Conservation (phyloP, 2,329 filamentous ascomycete species). For the Curvularia verruculosa region DNA sequence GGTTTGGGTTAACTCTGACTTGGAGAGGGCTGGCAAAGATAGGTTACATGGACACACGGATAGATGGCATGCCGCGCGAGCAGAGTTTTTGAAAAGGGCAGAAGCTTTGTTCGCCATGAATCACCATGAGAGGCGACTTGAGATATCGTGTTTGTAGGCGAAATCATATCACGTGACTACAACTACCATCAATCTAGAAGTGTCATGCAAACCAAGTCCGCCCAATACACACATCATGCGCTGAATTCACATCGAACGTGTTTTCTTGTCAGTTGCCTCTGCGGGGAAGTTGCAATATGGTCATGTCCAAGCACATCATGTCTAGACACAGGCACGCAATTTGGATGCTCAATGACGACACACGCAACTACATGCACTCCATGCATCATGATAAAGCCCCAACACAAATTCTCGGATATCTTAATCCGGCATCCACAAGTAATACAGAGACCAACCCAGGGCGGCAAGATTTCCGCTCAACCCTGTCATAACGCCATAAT, state of each 20-base stretch:
- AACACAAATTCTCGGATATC: neutral
- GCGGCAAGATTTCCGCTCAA: neutral
- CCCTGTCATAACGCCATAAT: conserved; percentile 13
- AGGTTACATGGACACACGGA: conserved; percentile 45
- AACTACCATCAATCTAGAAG: neutral
- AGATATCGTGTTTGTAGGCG: conserved; percentile 19
- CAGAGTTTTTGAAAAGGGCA: conserved; percentile 39
- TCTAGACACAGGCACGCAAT: conserved; percentile 10
- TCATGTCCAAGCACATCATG: neutral
- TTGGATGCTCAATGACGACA: conserved; percentile 6
- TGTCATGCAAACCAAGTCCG: neutral
- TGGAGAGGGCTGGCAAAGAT: conserved; percentile 22
- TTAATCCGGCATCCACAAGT: neutral
- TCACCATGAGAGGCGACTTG: conserved; percentile 3
- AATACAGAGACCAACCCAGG: neutral
- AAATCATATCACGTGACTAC: neutral
- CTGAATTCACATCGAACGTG: too few relatives aligned
- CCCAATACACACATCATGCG: too few relatives aligned
- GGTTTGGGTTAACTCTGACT: conserved; percentile 47
- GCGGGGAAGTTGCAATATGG: neutral
- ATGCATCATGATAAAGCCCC: conserved; percentile 2
- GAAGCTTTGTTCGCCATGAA: conserved; percentile 36
- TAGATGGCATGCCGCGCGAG: conserved; percentile 46
- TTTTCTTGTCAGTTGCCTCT: too few relatives aligned
- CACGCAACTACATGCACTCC: neutral